Evolutionary conservation across 768 basidiomycete species (phyloP).

Genomic region (Hypsizygus marmoreus): DNA sequence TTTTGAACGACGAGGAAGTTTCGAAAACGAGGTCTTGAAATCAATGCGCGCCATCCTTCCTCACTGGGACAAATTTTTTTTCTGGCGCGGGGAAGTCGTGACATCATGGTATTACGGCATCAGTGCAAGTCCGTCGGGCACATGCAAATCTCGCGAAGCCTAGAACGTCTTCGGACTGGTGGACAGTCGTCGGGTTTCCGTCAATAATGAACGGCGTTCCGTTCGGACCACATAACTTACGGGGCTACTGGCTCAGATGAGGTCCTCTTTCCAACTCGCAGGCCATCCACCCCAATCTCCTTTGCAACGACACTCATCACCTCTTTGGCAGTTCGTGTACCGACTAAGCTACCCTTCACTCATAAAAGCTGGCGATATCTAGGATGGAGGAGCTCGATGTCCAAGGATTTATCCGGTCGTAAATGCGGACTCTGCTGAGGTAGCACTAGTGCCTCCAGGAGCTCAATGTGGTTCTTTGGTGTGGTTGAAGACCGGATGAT

Average conservation of each 20-base stretch:
- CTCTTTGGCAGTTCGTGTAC: constrained; percentile 49
- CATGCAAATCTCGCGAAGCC: constrained; percentile 61
- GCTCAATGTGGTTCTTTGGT: constrained; percentile 46
- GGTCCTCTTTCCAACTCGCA: constrained; percentile 41
- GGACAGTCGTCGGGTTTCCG: constrained; percentile 35
- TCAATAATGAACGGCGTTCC: constrained; percentile 15
- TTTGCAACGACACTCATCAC: constrained; percentile 59
- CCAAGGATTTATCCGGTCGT: too few relatives aligned
- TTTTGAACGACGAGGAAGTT: constrained; percentile 11
- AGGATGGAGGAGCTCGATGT: constrained; percentile 46
- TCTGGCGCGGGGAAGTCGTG: constrained; percentile 39
- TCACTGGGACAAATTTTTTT: constrained; percentile 43
- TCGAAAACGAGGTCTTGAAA: constrained; percentile 1
- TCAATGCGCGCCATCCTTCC: constrained; percentile 8
- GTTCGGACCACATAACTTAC: constrained; percentile 39
- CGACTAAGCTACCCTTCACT: constrained; percentile 43
- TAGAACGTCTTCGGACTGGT: constrained; percentile 47
- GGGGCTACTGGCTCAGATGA: constrained; percentile 35
- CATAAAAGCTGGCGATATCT: constrained; percentile 51
- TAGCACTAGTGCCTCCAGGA: constrained; percentile 44
- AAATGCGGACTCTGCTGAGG: constrained; percentile 27
- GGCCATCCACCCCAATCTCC: constrained; percentile 64
- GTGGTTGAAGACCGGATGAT: constrained; percentile 55
- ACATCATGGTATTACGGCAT: constrained; percentile 46
- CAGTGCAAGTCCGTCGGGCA: constrained; percentile 52